phyloP scores from a whole-genome alignment of 2,329 filamentous ascomycete species.

The Biscogniauxia mediterranea region DNA sequence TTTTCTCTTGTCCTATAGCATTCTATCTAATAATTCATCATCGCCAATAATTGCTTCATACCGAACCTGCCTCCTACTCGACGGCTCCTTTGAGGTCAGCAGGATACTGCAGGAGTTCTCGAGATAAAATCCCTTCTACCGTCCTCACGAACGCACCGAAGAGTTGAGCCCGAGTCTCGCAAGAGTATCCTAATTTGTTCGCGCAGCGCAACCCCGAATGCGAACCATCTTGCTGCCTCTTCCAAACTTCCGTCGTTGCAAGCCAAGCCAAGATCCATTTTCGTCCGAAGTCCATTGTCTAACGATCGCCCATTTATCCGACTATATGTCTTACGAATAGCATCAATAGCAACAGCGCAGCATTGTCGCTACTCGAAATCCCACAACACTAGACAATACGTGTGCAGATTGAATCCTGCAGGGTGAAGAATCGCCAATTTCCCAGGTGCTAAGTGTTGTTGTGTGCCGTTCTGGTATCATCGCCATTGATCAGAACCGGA shows the following conservation, averaged over 20 bases:
- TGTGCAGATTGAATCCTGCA: background rate
- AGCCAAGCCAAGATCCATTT: background rate
- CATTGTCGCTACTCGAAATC: background rate
- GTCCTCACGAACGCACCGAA: slow-evolving; percentile 30
- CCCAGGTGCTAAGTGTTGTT: background rate
- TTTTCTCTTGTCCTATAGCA: slow-evolving; percentile 11
- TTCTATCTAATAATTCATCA: slow-evolving; percentile 30
- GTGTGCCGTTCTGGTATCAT: background rate
- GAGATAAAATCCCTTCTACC: slow-evolving; percentile 37
- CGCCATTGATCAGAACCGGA: background rate
- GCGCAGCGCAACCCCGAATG: slow-evolving; percentile 2
- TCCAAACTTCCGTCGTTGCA: background rate
- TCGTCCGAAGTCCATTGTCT: slow-evolving; percentile 2
- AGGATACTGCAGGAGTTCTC: slow-evolving; percentile 72
- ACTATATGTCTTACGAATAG: slow-evolving; percentile 4
- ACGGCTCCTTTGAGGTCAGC: slow-evolving; percentile 76
- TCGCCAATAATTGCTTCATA: slow-evolving; percentile 29
- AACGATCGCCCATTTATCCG: background rate
- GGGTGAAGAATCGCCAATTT: background rate
- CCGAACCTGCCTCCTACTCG: slow-evolving; percentile 29
- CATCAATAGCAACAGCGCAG: slow-evolving; percentile 4
- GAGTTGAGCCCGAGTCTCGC: slow-evolving; percentile 24
- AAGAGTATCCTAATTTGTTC: slow-evolving; percentile 14
- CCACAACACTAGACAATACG: background rate
- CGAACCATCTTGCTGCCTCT: slow-evolving; percentile 6